Evolutionary conservation across 352 stramenopile genomes (phyloP).

Genomic region (Globisporangium acanthophoron): DNA sequence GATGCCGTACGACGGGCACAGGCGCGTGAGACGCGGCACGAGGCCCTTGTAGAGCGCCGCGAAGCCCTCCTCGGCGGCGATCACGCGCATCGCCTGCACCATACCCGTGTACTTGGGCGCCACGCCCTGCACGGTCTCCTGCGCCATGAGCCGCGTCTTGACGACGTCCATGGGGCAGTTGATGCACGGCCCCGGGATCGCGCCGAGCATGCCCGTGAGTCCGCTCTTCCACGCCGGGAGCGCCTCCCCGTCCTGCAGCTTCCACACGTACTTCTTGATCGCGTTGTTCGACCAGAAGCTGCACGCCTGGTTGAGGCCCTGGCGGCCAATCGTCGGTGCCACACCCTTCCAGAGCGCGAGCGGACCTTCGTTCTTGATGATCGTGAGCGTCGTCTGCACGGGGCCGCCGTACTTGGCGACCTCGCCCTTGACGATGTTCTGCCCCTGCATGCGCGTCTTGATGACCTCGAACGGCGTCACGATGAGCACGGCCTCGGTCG

Average conservation of each 20-base stretch:
- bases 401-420: conserved; percentile 83
- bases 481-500: conserved; percentile 95
- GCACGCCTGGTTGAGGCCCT: conserved; percentile 97
- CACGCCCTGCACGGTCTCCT: conserved; percentile 82
- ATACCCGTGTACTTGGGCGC: conserved; percentile 94
- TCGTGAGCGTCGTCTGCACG: conserved; percentile 89
- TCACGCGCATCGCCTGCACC: conserved; percentile 86
- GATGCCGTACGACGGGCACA: conserved; percentile 84
- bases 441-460: conserved; percentile 95
- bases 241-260: conserved; percentile 77
- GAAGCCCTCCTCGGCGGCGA: conserved; percentile 94
- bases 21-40: conserved; percentile 91
- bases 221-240: conserved; percentile 94
- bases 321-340: conserved; percentile 94
- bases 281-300: conserved; percentile 97
- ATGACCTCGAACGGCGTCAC: conserved; percentile 98
- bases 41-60: conserved; percentile 96
- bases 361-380: conserved; percentile 93
- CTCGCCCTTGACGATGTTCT: conserved; percentile 85
- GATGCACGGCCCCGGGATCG: conserved; percentile 81
- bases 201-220: conserved; percentile 89
- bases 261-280: conserved; percentile 88
- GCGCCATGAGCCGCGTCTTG: conserved; percentile 93
- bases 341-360: conserved; percentile 95
- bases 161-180: conserved; percentile 95